Evolutionary conservation across 2,329 filamentous ascomycete genomes (phyloP).

Genomic region (Diplodia intermedia): DNA sequence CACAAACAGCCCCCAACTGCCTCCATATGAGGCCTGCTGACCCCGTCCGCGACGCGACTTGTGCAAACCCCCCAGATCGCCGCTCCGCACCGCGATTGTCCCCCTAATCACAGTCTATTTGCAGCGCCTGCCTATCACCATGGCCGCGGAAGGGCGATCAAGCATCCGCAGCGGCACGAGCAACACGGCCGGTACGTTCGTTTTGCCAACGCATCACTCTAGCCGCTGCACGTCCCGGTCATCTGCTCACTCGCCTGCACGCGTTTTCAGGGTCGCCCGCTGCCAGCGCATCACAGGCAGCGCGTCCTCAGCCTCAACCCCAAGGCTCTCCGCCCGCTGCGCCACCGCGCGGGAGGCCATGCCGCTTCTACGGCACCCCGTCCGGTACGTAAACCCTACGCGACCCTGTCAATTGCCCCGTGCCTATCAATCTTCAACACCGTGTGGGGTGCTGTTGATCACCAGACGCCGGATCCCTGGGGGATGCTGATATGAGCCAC

Average conservation of each 20-base stretch:
- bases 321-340: constrained; percentile 39
- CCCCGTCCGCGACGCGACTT: constrained; percentile 20
- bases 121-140: constrained; percentile 24
- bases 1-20: constrained; percentile 8
- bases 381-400: constrained; percentile 50
- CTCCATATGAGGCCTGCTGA: constrained; percentile 25
- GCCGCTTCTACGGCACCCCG: constrained; percentile 50
- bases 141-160: constrained; percentile 39
- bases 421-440: constrained; percentile 15
- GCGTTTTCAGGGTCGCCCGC: constrained; percentile 24
- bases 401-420: constrained; percentile 14
- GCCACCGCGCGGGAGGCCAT: constrained; percentile 43
- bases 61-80: constrained; percentile 27
- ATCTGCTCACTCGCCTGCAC: constrained; percentile 24
- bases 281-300: constrained; percentile 37
- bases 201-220: constrained; percentile 35
- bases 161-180: constrained; percentile 42
- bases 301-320: constrained; percentile 41
- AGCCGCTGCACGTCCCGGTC: constrained; percentile 31
- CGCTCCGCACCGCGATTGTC: constrained; percentile 22
- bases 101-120: constrained; percentile 25
- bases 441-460: constrained; percentile 19
- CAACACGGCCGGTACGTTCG: constrained; percentile 35
- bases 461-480: constrained; percentile 16
- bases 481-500: constrained; percentile 21